Percentiles rank a stretch among this genome's conserved stretches.
phyloP scores from a whole-genome alignment of 2,329 filamentous ascomycete species.

The Cryphonectria nitschkei region DNA sequence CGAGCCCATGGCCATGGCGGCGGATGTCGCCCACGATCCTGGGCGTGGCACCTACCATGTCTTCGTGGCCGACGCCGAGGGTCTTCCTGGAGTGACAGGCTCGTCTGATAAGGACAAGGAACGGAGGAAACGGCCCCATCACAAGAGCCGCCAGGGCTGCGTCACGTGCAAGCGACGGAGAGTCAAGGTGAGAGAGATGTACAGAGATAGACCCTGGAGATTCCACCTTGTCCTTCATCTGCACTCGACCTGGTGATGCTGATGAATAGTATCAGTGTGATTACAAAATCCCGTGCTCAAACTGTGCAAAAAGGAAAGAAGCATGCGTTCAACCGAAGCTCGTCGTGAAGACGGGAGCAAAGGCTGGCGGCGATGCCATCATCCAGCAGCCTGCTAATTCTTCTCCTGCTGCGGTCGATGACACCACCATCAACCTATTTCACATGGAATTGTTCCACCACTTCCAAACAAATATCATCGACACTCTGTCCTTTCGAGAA shows the following conservation, averaged over 20 bases:
- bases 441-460: not conserved
- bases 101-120: constrained; percentile 1
- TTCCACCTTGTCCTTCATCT: not conserved
- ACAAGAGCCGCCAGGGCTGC: not conserved
- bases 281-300: not conserved
- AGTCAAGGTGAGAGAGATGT: not conserved
- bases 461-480: not conserved
- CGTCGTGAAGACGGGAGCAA: not conserved
- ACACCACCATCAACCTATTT: not conserved
- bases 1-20: not conserved
- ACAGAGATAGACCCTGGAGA: not conserved
- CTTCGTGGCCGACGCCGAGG: not conserved
- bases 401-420: not conserved
- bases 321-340: not conserved
- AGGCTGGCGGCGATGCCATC: not conserved
- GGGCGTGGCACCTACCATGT: not conserved
- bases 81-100: not conserved
- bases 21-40: not conserved
- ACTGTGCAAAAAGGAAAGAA: not conserved
- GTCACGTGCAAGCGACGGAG: not conserved
- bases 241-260: not conserved
- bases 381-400: not conserved
- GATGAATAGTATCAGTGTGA: not conserved
- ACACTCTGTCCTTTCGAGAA: not conserved
- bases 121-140: not conserved